A percentile compares a stretch with the other conserved stretches of the same genome.
These are phyloP conservation scores for Petunia axillaris DNA, from an alignment of 257 asterid species.

Conservation along the genomic window DNA sequence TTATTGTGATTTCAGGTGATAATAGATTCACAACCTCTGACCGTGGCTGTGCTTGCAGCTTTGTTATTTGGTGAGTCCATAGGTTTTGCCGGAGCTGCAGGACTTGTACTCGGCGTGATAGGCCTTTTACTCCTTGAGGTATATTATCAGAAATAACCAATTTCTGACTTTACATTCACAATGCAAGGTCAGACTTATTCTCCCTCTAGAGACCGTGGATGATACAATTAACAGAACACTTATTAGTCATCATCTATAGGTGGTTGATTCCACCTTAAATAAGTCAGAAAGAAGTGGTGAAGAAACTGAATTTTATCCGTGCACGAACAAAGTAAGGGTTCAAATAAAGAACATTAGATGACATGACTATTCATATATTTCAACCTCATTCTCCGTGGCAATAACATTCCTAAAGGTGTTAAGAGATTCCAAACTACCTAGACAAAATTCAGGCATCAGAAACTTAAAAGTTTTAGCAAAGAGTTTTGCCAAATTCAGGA, in stretches of 20 bases:
- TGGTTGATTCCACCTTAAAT: neutral
- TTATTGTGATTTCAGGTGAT: conserved; percentile 63
- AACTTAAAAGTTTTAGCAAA: neutral
- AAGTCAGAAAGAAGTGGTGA: neutral
- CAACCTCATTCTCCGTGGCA: too few relatives aligned
- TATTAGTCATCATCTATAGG: neutral
- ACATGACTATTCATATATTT: too few relatives aligned
- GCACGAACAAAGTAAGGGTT: too few relatives aligned
- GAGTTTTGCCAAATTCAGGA: conserved; percentile 2
- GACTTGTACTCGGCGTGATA: conserved; percentile 82
- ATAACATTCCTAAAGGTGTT: too few relatives aligned
- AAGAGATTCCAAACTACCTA: neutral
- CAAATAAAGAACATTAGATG: too few relatives aligned
- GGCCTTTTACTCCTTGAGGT: conserved; percentile 98
- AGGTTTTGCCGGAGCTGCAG: conserved; percentile 74
- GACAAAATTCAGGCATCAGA: conserved; percentile 3
- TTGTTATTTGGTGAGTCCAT: conserved; percentile 86
- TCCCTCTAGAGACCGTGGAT: neutral
- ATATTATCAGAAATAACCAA: conserved; percentile 8
- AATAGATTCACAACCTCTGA: conserved; percentile 96
- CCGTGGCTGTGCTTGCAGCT: conserved; percentile 92
- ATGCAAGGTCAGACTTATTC: neutral
- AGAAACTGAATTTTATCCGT: neutral
- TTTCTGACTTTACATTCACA: neutral
- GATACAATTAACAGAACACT: conserved; percentile 11